These are phyloP conservation scores for Tylopilus sp. DNA, from an alignment of 768 basidiomycete species.

Conservation along the genomic window DNA sequence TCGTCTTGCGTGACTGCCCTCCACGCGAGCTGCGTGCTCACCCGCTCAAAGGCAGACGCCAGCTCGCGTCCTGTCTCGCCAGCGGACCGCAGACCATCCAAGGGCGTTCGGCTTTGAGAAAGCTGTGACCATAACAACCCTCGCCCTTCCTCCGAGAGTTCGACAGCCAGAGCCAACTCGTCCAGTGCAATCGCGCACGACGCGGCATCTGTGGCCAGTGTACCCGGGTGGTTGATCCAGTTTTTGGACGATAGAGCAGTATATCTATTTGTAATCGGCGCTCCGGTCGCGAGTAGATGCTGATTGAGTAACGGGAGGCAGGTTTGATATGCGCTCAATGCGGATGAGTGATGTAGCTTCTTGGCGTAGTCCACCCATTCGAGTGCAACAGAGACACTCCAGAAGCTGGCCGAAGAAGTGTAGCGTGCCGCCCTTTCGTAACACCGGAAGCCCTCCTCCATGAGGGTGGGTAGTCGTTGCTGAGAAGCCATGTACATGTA, in stretches of 20 bases:
- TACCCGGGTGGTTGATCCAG: slow-evolving; percentile 1
- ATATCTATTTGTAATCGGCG: slow-evolving; percentile 19
- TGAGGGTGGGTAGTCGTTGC: background rate
- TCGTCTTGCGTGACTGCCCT: background rate
- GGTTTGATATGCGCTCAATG: slow-evolving; percentile 21
- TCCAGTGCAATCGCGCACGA: slow-evolving; percentile 24
- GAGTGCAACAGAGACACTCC: slow-evolving; percentile 10
- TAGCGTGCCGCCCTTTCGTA: slow-evolving; percentile 14
- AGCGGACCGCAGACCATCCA: slow-evolving; percentile 21
- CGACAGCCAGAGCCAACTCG: slow-evolving; percentile 24
- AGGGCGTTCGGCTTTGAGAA: slow-evolving; percentile 23
- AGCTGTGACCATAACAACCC: slow-evolving; percentile 31
- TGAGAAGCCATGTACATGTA: background rate
- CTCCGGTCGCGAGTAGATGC: slow-evolving; percentile 12
- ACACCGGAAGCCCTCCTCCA: slow-evolving; percentile 15
- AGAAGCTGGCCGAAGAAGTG: background rate
- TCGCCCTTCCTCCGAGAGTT: slow-evolving; percentile 35
- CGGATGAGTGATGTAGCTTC: slow-evolving; percentile 11
- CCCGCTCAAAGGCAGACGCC: slow-evolving; percentile 25
- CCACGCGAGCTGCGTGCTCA: slow-evolving; percentile 13
- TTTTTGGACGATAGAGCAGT: slow-evolving; percentile 2
- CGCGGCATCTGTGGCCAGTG: slow-evolving; percentile 24
- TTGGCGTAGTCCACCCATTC: slow-evolving; percentile 15
- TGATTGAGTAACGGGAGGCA: slow-evolving; percentile 16
- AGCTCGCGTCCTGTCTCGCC: slow-evolving; percentile 14